A percentile compares a stretch with the other conserved stretches of the same genome.
phyloP scores from a whole-genome alignment of 768 basidiomycete genomes.

The Russula foetens region DNA sequence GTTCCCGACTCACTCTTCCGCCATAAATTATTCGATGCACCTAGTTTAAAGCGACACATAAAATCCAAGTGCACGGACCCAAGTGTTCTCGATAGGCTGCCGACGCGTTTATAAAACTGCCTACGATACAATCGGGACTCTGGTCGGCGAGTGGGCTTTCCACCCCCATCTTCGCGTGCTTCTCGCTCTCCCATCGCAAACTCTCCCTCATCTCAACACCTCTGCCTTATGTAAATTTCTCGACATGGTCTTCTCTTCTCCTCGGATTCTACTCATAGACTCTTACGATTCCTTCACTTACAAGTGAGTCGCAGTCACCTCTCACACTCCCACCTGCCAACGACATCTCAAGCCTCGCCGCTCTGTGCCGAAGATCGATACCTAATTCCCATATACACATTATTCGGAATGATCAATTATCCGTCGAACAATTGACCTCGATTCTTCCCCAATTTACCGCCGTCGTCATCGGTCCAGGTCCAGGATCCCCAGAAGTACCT shows the following conservation, averaged over 20 bases:
- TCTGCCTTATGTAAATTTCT: not conserved
- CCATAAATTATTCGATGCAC: too few species aligned
- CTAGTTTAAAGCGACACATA: too few species aligned
- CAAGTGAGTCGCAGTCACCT: conserved; percentile 51
- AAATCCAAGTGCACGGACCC: too few species aligned
- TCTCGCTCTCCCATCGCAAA: too few species aligned
- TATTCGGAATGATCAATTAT: conserved; percentile 62
- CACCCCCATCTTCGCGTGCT: too few species aligned
- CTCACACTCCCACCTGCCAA: not conserved
- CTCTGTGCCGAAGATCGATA: conserved; percentile 55
- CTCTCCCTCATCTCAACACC: too few species aligned
- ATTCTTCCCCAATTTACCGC: conserved; percentile 57
- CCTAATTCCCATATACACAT: conserved; percentile 57
- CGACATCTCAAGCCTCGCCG: conserved; percentile 47
- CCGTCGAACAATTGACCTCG: conserved; percentile 41
- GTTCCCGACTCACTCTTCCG: too few species aligned
- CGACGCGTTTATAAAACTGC: too few species aligned
- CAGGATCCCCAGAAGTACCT: conserved; percentile 60
- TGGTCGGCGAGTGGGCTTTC: too few species aligned
- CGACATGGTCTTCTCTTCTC: conserved; percentile 27
- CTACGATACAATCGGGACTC: too few species aligned
- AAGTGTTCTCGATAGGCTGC: too few species aligned
- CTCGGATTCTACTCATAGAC: conserved; percentile 63
- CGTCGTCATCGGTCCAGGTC: conserved; percentile 70
- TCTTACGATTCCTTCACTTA: conserved; percentile 87